Conservation (phyloP, 2,329 filamentous ascomycete genomes). For the Ceratocystis cubensis region DNA sequence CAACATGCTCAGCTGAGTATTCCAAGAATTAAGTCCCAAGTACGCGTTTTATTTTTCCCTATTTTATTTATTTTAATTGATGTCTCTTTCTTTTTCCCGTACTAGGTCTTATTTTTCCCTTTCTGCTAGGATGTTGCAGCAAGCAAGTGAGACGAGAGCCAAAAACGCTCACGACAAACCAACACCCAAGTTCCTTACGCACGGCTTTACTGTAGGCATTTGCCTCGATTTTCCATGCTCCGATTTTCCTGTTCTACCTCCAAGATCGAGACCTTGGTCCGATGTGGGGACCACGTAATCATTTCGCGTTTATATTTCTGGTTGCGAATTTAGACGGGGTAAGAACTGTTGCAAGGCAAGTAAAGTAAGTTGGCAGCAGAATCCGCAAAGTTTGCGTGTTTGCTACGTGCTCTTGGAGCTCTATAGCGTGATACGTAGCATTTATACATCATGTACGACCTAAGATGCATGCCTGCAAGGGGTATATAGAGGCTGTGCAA, state of each 20-base stretch:
- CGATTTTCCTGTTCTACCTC: background rate
- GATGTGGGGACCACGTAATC: background rate
- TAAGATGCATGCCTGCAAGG: conserved; percentile 2
- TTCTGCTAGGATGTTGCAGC: too few species aligned
- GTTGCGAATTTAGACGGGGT: too few species aligned
- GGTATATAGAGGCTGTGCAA: background rate
- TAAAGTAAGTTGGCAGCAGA: too few species aligned
- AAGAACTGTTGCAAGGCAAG: background rate
- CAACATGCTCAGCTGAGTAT: background rate
- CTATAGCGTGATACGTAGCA: background rate
- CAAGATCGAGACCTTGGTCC: too few species aligned
- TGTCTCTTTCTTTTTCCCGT: background rate
- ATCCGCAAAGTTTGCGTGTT: too few species aligned
- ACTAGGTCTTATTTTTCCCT: too few species aligned
- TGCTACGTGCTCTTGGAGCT: background rate
- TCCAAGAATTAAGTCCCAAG: background rate
- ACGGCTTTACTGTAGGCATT: background rate
- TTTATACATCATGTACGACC: background rate
- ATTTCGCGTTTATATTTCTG: background rate
- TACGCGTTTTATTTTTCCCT: background rate
- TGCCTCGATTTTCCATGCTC: background rate
- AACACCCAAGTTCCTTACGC: background rate
- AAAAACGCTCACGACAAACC: background rate
- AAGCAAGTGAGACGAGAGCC: background rate
- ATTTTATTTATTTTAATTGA: background rate